These are phyloP conservation scores for Mariannaea sp. DNA, from an alignment of 2,329 filamentous ascomycete genomes.

Conservation along the genomic window DNA sequence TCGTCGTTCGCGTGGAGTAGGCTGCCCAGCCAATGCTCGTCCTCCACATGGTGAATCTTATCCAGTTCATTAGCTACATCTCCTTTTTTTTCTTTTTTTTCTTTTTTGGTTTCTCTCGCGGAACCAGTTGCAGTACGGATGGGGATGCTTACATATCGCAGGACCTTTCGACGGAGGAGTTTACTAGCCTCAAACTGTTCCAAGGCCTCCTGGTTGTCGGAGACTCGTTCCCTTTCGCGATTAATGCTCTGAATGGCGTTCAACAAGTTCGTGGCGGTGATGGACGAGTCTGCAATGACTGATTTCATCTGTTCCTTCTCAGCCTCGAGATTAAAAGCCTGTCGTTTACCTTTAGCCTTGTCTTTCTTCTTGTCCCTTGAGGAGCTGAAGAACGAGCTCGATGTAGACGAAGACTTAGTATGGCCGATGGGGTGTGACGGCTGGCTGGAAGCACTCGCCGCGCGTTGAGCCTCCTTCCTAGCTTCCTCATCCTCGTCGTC, in stretches of 20 bases:
- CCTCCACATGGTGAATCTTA: slow-evolving; percentile 85
- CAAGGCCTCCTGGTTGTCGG: slow-evolving; percentile 77
- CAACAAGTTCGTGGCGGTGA: slow-evolving; percentile 87
- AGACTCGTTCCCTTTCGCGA: slow-evolving; percentile 84
- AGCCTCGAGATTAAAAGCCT: slow-evolving; percentile 79
- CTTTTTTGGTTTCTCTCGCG: too few species aligned
- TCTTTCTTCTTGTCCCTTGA: slow-evolving; percentile 61
- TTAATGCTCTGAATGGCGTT: slow-evolving; percentile 91
- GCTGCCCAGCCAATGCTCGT: slow-evolving; percentile 88
- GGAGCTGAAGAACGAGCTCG: slow-evolving; percentile 48
- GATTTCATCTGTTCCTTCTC: slow-evolving; percentile 88
- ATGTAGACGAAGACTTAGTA: slow-evolving; percentile 47
- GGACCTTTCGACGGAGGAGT: slow-evolving; percentile 76
- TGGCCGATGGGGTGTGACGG: slow-evolving; percentile 21
- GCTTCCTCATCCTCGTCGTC: slow-evolving; percentile 64
- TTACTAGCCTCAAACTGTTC: slow-evolving; percentile 87
- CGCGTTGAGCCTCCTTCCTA: slow-evolving; percentile 36
- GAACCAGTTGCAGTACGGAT: background rate
- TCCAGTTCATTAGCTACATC: slow-evolving; percentile 3
- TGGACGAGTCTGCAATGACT: slow-evolving; percentile 85
- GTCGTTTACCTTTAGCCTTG: slow-evolving; percentile 61
- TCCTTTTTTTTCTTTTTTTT: too few species aligned
- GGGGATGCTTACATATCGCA: slow-evolving; percentile 70
- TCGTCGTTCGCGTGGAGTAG: slow-evolving; percentile 94
- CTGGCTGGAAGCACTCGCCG: slow-evolving; percentile 28